Percentiles rank a stretch among this genome's conserved stretches.
These are phyloP conservation scores for Paraphoma sp. DNA, from an alignment of 2,329 filamentous ascomycete species.

Conservation along the genomic window DNA sequence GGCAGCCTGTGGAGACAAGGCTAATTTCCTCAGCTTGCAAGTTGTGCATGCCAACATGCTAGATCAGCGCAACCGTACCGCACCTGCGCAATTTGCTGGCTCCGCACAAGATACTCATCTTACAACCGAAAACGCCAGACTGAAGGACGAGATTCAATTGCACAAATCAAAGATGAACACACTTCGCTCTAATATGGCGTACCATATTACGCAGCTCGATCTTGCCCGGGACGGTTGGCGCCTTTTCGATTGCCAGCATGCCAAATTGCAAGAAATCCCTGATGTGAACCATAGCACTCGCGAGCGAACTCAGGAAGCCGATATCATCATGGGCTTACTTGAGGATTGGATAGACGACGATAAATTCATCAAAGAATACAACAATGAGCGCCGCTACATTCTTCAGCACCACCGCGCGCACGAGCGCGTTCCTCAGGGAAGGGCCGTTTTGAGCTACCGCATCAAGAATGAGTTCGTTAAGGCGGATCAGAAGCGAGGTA, in stretches of 20 bases:
- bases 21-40: no score
- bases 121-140: neutral
- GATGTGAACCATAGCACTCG: neutral
- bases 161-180: neutral
- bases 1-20: no score
- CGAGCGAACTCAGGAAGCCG: neutral
- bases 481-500: neutral
- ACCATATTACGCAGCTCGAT: conserved; percentile 10
- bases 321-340: neutral
- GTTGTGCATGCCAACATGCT: no score
- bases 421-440: conserved; percentile 2
- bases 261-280: neutral
- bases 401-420: conserved; percentile 15
- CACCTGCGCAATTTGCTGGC: no score
- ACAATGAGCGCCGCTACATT: no score
- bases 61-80: no score
- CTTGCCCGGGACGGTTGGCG: conserved; percentile 2
- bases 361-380: conserved; percentile 11
- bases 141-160: neutral
- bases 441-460: neutral
- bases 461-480: neutral
- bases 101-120: neutral
- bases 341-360: neutral
- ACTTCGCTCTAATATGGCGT: neutral
- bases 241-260: conserved; percentile 11